These are phyloP conservation scores for Aphanomyces stellatus DNA, from an alignment of 352 stramenopile genomes.

Conservation along the genomic window DNA sequence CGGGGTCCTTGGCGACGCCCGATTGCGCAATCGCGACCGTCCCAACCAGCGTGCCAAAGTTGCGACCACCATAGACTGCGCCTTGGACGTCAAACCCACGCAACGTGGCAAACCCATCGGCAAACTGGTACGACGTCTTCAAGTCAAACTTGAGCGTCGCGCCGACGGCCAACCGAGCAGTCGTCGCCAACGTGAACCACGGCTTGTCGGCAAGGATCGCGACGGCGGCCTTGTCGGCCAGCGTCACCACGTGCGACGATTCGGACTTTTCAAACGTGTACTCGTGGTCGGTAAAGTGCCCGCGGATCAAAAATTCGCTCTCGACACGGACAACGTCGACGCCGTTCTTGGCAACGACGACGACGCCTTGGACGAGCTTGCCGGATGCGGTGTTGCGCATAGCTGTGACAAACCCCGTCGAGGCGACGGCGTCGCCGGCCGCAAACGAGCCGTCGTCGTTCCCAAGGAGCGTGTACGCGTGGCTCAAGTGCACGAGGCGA, in stretches of 20 bases:
- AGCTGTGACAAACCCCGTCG: conserved; percentile 54
- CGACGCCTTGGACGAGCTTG: conserved; percentile 68
- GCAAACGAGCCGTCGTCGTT: conserved; percentile 35
- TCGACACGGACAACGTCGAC: conserved; percentile 56
- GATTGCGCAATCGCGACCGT: conserved; percentile 33
- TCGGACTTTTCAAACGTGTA: conserved; percentile 60
- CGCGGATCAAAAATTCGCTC: conserved; percentile 81
- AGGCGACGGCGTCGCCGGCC: conserved; percentile 60
- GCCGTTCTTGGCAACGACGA: conserved; percentile 52
- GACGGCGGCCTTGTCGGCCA: conserved; percentile 21
- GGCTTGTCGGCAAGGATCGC: conserved; percentile 54
- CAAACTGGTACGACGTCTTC: conserved; percentile 49
- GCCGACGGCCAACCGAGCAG: conserved; percentile 24
- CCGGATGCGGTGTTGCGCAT: conserved; percentile 69
- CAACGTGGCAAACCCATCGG: conserved; percentile 30
- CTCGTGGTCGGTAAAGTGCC: conserved; percentile 62
- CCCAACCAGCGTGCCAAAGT: conserved; percentile 22
- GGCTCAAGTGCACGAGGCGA: conserved; percentile 72
- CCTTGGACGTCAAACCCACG: conserved; percentile 36
- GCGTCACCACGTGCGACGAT: conserved; percentile 22
- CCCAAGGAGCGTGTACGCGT: conserved; percentile 72
- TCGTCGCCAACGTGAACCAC: conserved; percentile 37
- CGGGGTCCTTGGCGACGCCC: conserved; percentile 20
- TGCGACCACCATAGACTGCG: conserved; percentile 2
- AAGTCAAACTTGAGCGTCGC: conserved; percentile 46